These are phyloP conservation scores for Fulvia fulva DNA, from an alignment of 2,329 filamentous ascomycete genomes.

Conservation along the genomic window DNA sequence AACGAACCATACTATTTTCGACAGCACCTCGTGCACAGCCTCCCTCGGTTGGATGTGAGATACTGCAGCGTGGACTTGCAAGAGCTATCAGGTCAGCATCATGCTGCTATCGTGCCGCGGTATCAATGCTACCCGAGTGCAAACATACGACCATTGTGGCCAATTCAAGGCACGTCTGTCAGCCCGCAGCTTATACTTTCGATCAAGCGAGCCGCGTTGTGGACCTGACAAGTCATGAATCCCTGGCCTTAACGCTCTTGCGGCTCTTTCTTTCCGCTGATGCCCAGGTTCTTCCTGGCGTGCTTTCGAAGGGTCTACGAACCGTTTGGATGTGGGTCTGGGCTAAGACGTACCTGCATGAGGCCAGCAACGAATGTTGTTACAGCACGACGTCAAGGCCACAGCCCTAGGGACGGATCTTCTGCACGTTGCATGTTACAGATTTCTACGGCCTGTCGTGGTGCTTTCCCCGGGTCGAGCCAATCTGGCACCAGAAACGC, in stretches of 20 bases:
- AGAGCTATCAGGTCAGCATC: neutral
- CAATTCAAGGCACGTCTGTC: neutral
- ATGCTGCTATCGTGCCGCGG: neutral
- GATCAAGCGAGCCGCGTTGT: constrained; percentile 1
- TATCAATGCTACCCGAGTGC: neutral
- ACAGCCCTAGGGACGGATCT: constrained; percentile 20
- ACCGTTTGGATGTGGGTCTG: constrained; percentile 16
- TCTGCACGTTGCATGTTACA: constrained; percentile 23
- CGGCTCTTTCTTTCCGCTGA: constrained; percentile 1
- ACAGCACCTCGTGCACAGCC: constrained; percentile 13
- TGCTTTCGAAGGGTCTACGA: constrained; percentile 5
- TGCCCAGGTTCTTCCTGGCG: constrained; percentile 2
- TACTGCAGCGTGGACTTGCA: constrained; percentile 11
- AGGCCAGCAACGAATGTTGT: constrained; percentile 22
- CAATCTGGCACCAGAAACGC: constrained; percentile 20
- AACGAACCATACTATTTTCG: neutral
- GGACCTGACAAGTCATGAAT: neutral
- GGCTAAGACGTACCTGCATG: constrained; percentile 27
- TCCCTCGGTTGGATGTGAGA: constrained; percentile 22
- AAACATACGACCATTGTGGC: neutral
- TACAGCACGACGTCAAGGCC: constrained; percentile 16
- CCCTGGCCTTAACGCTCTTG: constrained; percentile 1
- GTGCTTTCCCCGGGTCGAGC: constrained; percentile 18
- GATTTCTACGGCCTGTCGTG: constrained; percentile 18
- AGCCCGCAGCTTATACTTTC: neutral